Percentiles rank a stretch among this genome's conserved stretches.
phyloP scores from a whole-genome alignment of 768 basidiomycete species.

The Kwoniella europaea region DNA sequence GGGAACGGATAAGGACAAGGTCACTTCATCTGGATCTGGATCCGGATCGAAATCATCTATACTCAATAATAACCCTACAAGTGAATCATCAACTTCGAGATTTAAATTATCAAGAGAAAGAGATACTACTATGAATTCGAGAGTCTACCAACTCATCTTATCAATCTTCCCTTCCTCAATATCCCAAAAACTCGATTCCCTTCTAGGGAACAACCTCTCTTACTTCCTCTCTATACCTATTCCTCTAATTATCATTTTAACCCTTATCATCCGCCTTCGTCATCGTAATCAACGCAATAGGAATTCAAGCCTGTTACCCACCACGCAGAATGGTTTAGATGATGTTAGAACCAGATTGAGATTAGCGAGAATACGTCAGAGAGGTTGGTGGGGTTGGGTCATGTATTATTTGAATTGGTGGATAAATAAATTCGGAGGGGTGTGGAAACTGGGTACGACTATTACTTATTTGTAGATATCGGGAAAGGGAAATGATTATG shows the following conservation, averaged over 20 bases:
- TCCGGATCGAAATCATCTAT: neutral
- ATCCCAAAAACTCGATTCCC: neutral
- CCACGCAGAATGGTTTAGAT: constrained; percentile 15
- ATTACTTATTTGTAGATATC: constrained; percentile 37
- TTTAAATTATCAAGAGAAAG: no score
- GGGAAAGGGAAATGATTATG: neutral
- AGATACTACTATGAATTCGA: neutral
- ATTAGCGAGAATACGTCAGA: constrained; percentile 15
- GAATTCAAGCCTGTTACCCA: neutral
- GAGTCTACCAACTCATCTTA: neutral
- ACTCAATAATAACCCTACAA: neutral
- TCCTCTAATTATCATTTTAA: constrained; percentile 17
- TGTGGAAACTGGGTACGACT: constrained; percentile 51
- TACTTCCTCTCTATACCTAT: constrained; percentile 20
- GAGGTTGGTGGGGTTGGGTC: constrained; percentile 36
- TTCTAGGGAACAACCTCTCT: neutral
- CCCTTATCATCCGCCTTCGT: constrained; percentile 2
- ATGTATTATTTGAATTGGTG: constrained; percentile 41
- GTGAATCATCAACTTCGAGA: neutral
- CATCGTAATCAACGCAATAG: neutral
- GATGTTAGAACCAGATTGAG: constrained; percentile 31
- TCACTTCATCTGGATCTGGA: neutral
- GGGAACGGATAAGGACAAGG: neutral
- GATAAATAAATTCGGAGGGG: constrained; percentile 40
- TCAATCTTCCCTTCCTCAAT: constrained; percentile 12